These are phyloP conservation scores for Trematosphaeria pertusa DNA, from an alignment of 2,329 filamentous ascomycete species.

Conservation along the genomic window DNA sequence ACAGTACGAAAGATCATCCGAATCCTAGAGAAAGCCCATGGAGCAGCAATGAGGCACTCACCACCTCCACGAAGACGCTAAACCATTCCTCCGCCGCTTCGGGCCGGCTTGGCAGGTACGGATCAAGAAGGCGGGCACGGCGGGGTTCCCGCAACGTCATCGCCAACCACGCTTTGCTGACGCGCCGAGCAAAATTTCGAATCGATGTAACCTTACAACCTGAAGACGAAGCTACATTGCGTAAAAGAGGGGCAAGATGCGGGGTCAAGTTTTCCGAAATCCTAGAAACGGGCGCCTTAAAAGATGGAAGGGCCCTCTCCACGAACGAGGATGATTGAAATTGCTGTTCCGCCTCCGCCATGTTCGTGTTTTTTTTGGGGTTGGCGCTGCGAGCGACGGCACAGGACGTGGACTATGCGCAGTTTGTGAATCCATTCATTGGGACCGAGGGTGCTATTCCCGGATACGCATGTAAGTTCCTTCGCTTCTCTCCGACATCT, in stretches of 20 bases:
- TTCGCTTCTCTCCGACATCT: neutral
- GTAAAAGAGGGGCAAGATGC: conserved; percentile 18
- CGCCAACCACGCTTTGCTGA: neutral
- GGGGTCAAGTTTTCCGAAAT: conserved; percentile 17
- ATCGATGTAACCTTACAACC: conserved; percentile 31
- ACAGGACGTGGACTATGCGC: conserved; percentile 37
- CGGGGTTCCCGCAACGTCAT: conserved; percentile 29
- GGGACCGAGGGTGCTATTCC: conserved; percentile 55
- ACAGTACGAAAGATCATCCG: neutral
- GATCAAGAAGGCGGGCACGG: conserved; percentile 21
- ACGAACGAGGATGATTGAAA: neutral
- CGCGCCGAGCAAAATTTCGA: conserved; percentile 5
- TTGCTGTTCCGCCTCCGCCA: conserved; percentile 4
- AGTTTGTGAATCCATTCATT: conserved; percentile 55
- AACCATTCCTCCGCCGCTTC: neutral
- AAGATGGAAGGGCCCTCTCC: neutral
- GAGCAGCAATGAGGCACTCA: neutral
- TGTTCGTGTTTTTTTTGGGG: conserved; percentile 11
- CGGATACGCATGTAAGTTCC: conserved; percentile 42
- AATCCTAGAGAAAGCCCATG: neutral
- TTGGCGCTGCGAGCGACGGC: conserved; percentile 10
- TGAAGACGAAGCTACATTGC: conserved; percentile 8
- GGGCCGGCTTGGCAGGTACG: conserved; percentile 26
- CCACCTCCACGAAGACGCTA: neutral
- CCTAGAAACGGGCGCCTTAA: neutral